phyloP scores from a whole-genome alignment of 1,284 basidiomycete genomes.

The Ceratobasidium sp. region DNA sequence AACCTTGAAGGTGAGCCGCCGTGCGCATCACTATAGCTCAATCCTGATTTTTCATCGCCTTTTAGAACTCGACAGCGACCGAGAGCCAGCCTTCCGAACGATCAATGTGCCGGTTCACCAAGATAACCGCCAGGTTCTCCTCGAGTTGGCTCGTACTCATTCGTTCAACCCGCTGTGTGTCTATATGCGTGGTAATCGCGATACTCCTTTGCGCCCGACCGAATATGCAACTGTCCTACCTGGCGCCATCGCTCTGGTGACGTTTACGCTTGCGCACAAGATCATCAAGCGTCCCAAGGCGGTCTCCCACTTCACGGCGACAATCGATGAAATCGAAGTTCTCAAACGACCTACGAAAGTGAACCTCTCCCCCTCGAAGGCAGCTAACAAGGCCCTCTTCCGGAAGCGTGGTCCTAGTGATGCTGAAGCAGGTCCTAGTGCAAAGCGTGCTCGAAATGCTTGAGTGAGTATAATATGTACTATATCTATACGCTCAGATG shows the following conservation, averaged over 20 bases:
- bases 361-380: no score
- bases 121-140: no score
- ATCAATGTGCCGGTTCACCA: no score
- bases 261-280: neutral
- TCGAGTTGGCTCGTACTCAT: no score
- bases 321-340: neutral
- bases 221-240: neutral
- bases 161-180: no score
- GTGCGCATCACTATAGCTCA: no score
- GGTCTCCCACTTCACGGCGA: neutral
- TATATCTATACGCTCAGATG: no score
- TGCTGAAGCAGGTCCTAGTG: neutral
- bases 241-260: neutral
- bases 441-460: neutral
- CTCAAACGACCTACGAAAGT: neutral
- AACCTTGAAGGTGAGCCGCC: no score
- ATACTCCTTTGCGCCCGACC: neutral
- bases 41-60: no score
- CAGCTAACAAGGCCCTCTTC: neutral
- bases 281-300: neutral
- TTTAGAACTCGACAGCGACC: no score
- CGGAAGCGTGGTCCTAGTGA: neutral
- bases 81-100: no score
- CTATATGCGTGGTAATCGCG: no score
- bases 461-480: neutral